These are phyloP conservation scores for Amanita brunnescens DNA, from an alignment of 768 basidiomycete species.

Conservation along the genomic window DNA sequence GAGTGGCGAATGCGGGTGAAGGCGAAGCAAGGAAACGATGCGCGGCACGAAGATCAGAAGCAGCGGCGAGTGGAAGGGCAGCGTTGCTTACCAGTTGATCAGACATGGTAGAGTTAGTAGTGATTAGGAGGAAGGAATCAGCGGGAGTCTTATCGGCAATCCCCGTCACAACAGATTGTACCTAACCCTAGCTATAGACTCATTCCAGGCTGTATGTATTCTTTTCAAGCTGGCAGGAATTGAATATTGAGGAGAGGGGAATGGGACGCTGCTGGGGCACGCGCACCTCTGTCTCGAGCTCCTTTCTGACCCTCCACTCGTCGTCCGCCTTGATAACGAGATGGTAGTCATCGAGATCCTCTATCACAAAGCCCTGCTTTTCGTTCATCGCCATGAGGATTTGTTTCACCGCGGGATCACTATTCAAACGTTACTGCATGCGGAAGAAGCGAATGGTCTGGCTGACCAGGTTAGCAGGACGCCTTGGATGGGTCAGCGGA, in stretches of 20 bases:
- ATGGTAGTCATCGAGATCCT: conserved; percentile 80
- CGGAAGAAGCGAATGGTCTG: background rate
- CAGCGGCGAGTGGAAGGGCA: background rate
- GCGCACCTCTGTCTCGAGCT: conserved; percentile 66
- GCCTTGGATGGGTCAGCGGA: background rate
- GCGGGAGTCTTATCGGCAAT: conserved; percentile 6
- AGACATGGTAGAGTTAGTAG: conserved; percentile 5
- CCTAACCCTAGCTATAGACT: background rate
- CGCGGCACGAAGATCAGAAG: background rate
- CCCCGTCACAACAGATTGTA: background rate
- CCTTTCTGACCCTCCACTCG: conserved; percentile 62
- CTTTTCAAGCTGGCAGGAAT: conserved; percentile 61
- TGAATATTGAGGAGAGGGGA: background rate
- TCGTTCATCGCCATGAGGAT: conserved; percentile 80
- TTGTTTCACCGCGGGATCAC: conserved; percentile 86
- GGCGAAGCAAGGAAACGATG: no score
- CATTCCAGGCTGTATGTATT: conserved; percentile 72
- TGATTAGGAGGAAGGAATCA: no score
- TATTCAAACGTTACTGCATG: conserved; percentile 18
- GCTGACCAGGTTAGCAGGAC: conserved; percentile 54
- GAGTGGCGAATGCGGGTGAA: no score
- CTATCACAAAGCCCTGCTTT: conserved; percentile 71
- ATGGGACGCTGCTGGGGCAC: background rate
- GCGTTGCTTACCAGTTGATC: conserved; percentile 5
- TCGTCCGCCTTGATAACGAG: conserved; percentile 78